These are phyloP conservation scores for Tetracladium setigerum DNA, from an alignment of 495 filamentous ascomycete species.

Conservation along the genomic window DNA sequence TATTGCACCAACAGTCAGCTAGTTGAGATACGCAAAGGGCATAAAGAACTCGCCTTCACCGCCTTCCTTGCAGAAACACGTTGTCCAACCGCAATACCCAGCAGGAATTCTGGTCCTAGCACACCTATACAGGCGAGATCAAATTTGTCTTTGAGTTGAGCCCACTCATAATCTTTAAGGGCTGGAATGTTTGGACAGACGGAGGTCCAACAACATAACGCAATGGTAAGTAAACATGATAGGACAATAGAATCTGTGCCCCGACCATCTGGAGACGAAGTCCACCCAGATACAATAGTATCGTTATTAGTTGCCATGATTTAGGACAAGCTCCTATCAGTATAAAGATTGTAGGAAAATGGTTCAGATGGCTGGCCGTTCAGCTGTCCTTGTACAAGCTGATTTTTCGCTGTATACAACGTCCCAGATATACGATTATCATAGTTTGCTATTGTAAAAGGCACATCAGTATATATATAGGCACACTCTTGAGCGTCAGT, in stretches of 20 bases:
- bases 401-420: no score
- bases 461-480: no score
- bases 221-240: slow-evolving; percentile 1
- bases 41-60: background rate
- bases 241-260: slow-evolving; percentile 6
- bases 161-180: background rate
- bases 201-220: slow-evolving; percentile 3
- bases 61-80: slow-evolving; percentile 1
- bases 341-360: no score
- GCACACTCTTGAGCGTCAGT: no score
- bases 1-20: background rate
- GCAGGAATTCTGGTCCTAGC: slow-evolving; percentile 5
- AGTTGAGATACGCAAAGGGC: background rate
- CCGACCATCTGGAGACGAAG: slow-evolving; percentile 1
- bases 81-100: slow-evolving; percentile 5
- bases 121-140: background rate
- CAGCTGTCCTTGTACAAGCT: no score
- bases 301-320: background rate
- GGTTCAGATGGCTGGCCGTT: no score
- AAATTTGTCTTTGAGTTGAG: background rate
- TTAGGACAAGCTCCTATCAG: no score
- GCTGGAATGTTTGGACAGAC: slow-evolving; percentile 3
- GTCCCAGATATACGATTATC: no score
- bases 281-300: slow-evolving; percentile 1
- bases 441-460: no score